Base-by-base conservation (phyloP, 2,329 filamentous ascomycete species). In the Akanthomyces muscarius region DNA sequence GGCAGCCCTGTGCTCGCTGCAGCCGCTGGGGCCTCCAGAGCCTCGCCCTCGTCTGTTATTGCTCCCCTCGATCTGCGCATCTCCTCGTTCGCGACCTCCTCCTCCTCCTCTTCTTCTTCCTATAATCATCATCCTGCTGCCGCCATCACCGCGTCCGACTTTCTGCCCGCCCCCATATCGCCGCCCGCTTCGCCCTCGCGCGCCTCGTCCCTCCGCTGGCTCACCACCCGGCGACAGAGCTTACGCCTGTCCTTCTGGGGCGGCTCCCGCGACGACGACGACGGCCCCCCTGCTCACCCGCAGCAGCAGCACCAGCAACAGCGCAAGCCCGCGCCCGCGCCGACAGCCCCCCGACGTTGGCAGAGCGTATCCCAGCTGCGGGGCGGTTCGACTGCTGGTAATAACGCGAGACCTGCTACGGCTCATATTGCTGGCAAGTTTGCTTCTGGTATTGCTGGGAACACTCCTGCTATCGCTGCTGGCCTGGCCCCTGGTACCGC, bases 161-260 rank as follows among this genome's bases (percentile, higher is more conserved):
- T 56, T 44, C 21, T 42, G 8, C 44, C 60, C 21, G 25, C n/a
- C 14, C 38, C 48, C 10, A 8, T 33, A 21, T 55, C 60, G 33
- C 52, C 44, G 52, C 60, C 51, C 4, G 33, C 52, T 8, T 50
- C 45, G 25, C 51, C 60, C 21, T 50, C 44, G 25, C 44, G 42
- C 21, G 28, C 45, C 25, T 42, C 51, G 18, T 45, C 51, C 30
- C 59, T 18, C 16, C 50, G 60, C 51, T 28, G 25, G 44, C 30
- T 56, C 10, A 14, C 45, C 23, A 62, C 28, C 4, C 28, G 30
- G 33, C 51, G 60, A 23, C 51, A 48, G 11, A 50, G 42, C 51
- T 33, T 62, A 21, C 51, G 30, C 41, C 25, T 56, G 4, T 56
- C 60, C 33, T 50, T 62, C n/a, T 62, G 60, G 51, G 44, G 42